phyloP scores from a whole-genome alignment of 2,329 filamentous ascomycete genomes.

The Seiridium cupressi region DNA sequence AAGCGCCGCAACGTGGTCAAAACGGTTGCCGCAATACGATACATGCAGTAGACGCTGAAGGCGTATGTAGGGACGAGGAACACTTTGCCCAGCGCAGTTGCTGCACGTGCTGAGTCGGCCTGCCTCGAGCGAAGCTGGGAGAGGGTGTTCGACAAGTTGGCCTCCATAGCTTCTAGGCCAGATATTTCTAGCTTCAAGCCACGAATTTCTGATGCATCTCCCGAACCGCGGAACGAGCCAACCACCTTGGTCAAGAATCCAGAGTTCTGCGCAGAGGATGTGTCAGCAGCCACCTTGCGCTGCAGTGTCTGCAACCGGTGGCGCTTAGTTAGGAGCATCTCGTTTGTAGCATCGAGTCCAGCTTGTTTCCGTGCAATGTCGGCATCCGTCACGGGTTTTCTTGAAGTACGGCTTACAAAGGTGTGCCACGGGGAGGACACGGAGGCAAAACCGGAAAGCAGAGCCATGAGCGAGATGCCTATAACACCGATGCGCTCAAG shows the following conservation, averaged over 20 bases:
- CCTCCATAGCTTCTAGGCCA: slow-evolving; percentile 78
- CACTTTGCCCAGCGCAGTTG: slow-evolving; percentile 65
- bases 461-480: slow-evolving; percentile 81
- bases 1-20: slow-evolving; percentile 65
- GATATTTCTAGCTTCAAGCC: slow-evolving; percentile 71
- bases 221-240: slow-evolving; percentile 65
- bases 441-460: slow-evolving; percentile 86
- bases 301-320: slow-evolving; percentile 70
- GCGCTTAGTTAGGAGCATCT: slow-evolving; percentile 75
- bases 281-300: slow-evolving; percentile 50
- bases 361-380: slow-evolving; percentile 76
- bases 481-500: slow-evolving; percentile 76
- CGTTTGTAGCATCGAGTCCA: slow-evolving; percentile 73
- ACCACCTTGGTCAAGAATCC: slow-evolving; percentile 75
- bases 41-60: slow-evolving; percentile 82
- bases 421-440: slow-evolving; percentile 85
- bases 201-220: slow-evolving; percentile 58
- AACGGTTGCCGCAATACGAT: slow-evolving; percentile 73
- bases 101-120: slow-evolving; percentile 63
- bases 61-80: slow-evolving; percentile 61
- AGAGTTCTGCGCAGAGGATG: slow-evolving; percentile 37
- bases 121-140: slow-evolving; percentile 61
- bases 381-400: slow-evolving; percentile 65
- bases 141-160: slow-evolving; percentile 65
- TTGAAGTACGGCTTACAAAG: slow-evolving; percentile 61